Conservation (phyloP, 2,329 filamentous ascomycete genomes). For the Sporothrix pseudoabietina region DNA sequence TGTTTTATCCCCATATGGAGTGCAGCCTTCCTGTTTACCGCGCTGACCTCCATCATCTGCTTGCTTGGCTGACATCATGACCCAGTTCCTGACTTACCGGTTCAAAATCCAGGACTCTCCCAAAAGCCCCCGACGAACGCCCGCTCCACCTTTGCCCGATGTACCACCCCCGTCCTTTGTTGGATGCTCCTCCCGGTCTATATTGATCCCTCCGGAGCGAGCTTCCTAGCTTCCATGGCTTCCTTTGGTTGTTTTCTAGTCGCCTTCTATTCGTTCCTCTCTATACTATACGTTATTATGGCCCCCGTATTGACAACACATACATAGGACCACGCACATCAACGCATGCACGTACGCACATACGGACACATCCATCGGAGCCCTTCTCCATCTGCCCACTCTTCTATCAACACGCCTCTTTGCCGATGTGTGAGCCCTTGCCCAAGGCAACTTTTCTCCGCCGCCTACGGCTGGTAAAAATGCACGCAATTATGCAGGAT, state of each 20-base stretch:
- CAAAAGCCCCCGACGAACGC: not conserved
- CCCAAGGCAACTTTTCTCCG: not conserved
- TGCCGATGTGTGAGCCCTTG: not conserved
- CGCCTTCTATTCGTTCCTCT: not conserved
- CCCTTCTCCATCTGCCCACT: not conserved
- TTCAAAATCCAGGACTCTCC: not conserved
- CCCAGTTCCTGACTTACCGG: slow-evolving; percentile 2
- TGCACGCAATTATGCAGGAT: slow-evolving; percentile 24
- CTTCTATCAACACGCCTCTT: not conserved
- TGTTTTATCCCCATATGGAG: not conserved
- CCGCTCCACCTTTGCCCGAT: not conserved
- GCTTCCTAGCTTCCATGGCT: not conserved
- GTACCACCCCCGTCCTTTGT: not conserved
- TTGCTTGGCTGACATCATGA: not conserved
- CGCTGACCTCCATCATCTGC: not conserved
- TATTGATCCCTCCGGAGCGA: not conserved
- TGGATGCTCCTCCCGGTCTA: not conserved
- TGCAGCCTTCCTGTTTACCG: not conserved
- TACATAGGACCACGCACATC: not conserved
- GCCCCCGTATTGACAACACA: slow-evolving; percentile 16
- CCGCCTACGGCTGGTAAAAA: not conserved
- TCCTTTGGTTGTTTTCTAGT: not conserved
- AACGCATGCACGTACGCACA: not conserved
- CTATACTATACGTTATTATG: not conserved
- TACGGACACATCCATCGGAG: not conserved